Evolutionary conservation across 768 basidiomycete genomes (phyloP).

Genomic region (Auricularia sp.): DNA sequence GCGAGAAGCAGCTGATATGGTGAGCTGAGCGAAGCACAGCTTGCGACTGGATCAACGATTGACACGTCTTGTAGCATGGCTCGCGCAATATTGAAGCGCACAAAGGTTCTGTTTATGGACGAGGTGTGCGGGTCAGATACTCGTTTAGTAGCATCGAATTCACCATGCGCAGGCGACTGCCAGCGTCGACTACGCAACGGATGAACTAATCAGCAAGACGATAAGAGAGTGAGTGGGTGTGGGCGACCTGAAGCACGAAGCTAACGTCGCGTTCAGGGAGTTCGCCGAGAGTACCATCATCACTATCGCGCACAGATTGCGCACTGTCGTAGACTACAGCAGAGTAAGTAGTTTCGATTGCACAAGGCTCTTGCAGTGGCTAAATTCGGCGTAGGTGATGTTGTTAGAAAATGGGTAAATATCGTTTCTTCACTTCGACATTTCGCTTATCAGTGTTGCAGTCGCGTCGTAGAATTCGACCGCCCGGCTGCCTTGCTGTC

Average conservation of each 20-base stretch:
- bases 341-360: conserved; percentile 36
- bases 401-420: conserved; percentile 3
- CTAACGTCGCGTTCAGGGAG: conserved; percentile 35
- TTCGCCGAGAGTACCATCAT: conserved; percentile 75
- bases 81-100: conserved; percentile 69
- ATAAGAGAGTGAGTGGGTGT: conserved; percentile 56
- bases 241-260: background rate
- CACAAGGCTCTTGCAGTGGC: background rate
- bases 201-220: conserved; percentile 76
- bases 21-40: conserved; percentile 6
- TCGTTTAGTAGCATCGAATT: background rate
- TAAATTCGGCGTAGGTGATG: conserved; percentile 6
- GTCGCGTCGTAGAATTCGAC: conserved; percentile 70
- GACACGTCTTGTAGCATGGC: conserved; percentile 48
- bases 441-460: conserved; percentile 53
- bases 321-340: conserved; percentile 79
- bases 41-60: background rate
- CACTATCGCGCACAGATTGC: conserved; percentile 72
- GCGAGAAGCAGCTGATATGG: conserved; percentile 74
- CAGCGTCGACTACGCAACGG: conserved; percentile 78
- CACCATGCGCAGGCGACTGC: background rate
- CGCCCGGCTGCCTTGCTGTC: conserved; percentile 43
- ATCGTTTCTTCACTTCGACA: conserved; percentile 9
- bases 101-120: conserved; percentile 76
- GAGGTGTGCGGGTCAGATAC: conserved; percentile 42